Base-by-base conservation (phyloP, 192 early-diverging fungal species). In the Irineochytrium annulatum region DNA sequence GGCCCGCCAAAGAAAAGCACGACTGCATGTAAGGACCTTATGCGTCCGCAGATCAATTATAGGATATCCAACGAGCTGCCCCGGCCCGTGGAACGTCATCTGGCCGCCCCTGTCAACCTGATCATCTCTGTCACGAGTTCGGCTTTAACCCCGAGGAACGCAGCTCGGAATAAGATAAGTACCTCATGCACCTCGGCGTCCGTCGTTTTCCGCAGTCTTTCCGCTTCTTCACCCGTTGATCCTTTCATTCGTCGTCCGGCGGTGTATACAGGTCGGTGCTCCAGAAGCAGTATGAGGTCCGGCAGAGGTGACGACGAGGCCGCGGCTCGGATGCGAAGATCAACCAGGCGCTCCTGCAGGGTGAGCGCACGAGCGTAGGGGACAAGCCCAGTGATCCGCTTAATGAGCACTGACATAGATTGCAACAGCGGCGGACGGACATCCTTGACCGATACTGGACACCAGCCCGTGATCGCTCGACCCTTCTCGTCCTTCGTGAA, bases 81-180 rank as follows among this genome's bases (percentile, higher is more conserved):
- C 94, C 3, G 94, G 96, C 0, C 96, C 96, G 71, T 99, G 96
- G 66, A 90, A 99, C 0, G 96, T 99, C 3, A 89, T 85, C 70
- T 99, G 87, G 14, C 96, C 96, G 24, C 96, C 96, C 16, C 94
- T 74, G 55, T 81, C 6, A 8, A 49, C 22, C 46, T 49, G 6
- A 49, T 8, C 37, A n/a, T 41, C 37, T 41, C 37, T 8, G 37
- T 41, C n/a, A 13, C 37, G 11, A 89, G 64, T 0, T 46, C 45
- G n/a, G 62, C 55, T 48, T 89, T 13, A 51, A 27, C 49, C 22
- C 13, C 11, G 49, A 13, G 13, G 32, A 16, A 56, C 14, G 55
- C 55, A 43, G 14, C 13, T 16, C 55, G 0, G 8, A 41, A 13
- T 41, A n/a, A 41, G 8, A 13, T 41, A 41, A 13, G 11, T 8